Evolutionary conservation across 2,329 filamentous ascomycete species (phyloP).

Genomic region (Botrytis deweyae): DNA sequence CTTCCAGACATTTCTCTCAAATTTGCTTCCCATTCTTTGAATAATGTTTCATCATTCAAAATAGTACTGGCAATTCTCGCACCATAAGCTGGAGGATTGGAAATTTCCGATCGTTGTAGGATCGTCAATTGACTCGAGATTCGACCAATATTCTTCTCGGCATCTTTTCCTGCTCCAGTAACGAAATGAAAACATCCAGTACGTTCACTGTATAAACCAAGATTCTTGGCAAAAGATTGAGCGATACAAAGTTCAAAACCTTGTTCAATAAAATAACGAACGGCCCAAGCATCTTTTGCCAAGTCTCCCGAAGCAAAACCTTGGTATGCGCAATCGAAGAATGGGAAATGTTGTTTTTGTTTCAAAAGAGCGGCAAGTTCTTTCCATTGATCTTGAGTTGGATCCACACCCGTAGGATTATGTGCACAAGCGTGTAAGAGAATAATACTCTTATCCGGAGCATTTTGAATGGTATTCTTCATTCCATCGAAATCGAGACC

Average conservation of each 20-base stretch:
- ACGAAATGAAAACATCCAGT: conserved; percentile 96
- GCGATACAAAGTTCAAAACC: conserved; percentile 86
- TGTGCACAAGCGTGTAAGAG: conserved; percentile 94
- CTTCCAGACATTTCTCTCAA: conserved; percentile 91
- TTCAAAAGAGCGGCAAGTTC: conserved; percentile 77
- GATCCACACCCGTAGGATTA: conserved; percentile 97
- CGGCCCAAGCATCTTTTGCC: conserved; percentile 80
- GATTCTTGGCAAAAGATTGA: conserved; percentile 97
- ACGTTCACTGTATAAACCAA: conserved; percentile 94
- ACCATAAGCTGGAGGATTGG: conserved; percentile 92
- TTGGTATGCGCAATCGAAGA: conserved; percentile 98
- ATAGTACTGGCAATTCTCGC: conserved; percentile 83
- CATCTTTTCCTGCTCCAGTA: conserved; percentile 67
- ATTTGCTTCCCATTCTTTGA: conserved; percentile 86
- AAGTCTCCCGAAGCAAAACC: conserved; percentile 94
- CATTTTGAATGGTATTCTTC: conserved; percentile 66
- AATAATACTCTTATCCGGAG: conserved; percentile 79
- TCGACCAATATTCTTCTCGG: conserved; percentile 56
- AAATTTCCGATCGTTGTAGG: conserved; percentile 95
- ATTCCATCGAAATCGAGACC: conserved; percentile 92
- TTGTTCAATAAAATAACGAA: conserved; percentile 89
- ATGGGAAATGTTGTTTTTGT: conserved; percentile 84
- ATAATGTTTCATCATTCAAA: conserved; percentile 79
- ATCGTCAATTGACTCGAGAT: conserved; percentile 89
- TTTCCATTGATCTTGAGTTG: conserved; percentile 91